Evolutionary conservation across 2,329 filamentous ascomycete genomes (phyloP).

Genomic region (Hypoxylon sp.): DNA sequence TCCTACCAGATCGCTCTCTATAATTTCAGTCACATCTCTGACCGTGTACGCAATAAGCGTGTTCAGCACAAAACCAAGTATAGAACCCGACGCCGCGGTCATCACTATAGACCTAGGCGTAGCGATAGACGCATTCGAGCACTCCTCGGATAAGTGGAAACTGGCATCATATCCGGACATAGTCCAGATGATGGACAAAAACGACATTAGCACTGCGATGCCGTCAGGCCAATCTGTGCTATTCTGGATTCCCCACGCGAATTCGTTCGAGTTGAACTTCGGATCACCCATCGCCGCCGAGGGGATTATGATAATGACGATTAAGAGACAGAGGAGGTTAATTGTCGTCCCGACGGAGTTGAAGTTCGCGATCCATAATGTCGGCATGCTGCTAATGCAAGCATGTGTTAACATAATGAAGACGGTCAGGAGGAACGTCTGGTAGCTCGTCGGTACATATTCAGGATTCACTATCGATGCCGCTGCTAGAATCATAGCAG

Average conservation of each 20-base stretch:
- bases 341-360: slow-evolving; percentile 79
- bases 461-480: slow-evolving; percentile 76
- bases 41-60: slow-evolving; percentile 81
- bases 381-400: slow-evolving; percentile 78
- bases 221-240: slow-evolving; percentile 78
- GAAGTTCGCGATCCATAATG: slow-evolving; percentile 77
- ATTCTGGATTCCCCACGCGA: slow-evolving; percentile 77
- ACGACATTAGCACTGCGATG: slow-evolving; percentile 78
- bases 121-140: slow-evolving; percentile 79
- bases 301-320: slow-evolving; percentile 79
- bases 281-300: slow-evolving; percentile 67
- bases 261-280: slow-evolving; percentile 60
- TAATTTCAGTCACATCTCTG: slow-evolving; percentile 70
- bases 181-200: slow-evolving; percentile 59
- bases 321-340: slow-evolving; percentile 77
- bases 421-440: slow-evolving; percentile 77
- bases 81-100: slow-evolving; percentile 75
- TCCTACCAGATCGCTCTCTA: slow-evolving; percentile 70
- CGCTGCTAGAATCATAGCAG: slow-evolving; percentile 79
- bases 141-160: slow-evolving; percentile 83
- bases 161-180: slow-evolving; percentile 55
- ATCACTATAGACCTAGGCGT: slow-evolving; percentile 80
- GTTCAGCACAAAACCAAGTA: slow-evolving; percentile 81
- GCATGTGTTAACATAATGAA: slow-evolving; percentile 78
- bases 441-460: slow-evolving; percentile 76